A percentile compares a stretch with the other conserved stretches of the same genome.
Evolutionary conservation across 768 basidiomycete genomes (phyloP).

Genomic region (Lyophyllum atratum): DNA sequence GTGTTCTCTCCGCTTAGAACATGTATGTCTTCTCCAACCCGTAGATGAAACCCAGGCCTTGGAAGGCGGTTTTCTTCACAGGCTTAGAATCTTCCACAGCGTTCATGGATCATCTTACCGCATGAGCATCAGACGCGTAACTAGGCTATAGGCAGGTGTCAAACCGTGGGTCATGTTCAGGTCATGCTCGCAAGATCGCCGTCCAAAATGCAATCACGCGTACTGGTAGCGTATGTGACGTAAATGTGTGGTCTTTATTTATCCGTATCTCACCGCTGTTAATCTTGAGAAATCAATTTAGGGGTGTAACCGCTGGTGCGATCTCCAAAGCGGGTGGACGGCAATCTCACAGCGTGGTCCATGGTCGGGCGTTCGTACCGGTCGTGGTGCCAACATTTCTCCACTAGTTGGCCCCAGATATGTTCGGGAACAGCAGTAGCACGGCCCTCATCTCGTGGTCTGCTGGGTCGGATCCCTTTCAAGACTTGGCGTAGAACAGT

Average conservation of each 20-base stretch:
- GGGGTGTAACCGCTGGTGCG: neutral
- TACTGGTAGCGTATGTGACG: neutral
- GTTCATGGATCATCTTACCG: neutral
- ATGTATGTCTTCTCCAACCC: too few species aligned
- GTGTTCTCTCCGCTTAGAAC: neutral
- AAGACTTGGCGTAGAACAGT: constrained; percentile 1
- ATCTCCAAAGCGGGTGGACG: neutral
- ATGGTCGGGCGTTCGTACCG: neutral
- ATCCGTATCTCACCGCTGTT: neutral
- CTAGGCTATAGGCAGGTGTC: neutral
- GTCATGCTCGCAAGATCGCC: neutral
- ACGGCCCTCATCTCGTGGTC: neutral
- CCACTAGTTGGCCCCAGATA: neutral
- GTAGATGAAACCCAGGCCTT: neutral
- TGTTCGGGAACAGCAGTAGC: neutral
- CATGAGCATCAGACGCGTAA: neutral
- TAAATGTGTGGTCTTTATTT: neutral
- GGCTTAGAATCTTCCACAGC: too few species aligned
- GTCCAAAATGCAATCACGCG: neutral
- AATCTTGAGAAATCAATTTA: neutral
- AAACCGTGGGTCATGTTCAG: neutral
- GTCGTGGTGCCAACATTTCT: neutral
- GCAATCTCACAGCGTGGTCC: neutral
- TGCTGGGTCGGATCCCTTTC: neutral
- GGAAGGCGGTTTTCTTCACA: neutral